Evolutionary conservation across 2,329 filamentous ascomycete genomes (phyloP).

Genomic region (Ascocoryne sarcoides): DNA sequence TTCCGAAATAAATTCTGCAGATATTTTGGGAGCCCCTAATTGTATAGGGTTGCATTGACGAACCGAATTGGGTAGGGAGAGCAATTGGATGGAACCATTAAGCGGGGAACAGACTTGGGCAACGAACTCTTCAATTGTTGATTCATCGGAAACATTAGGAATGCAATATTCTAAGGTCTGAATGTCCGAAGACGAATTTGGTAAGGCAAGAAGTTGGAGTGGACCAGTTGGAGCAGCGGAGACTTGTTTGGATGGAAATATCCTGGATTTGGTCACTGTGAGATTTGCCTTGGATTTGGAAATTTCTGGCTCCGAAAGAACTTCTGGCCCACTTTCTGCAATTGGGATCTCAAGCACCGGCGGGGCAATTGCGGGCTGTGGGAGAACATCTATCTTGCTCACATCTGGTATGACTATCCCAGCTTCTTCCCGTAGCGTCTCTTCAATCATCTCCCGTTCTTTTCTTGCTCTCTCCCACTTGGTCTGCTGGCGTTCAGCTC

Average conservation of each 20-base stretch:
- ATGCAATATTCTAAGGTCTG: not conserved
- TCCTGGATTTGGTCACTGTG: not conserved
- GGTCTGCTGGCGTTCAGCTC: constrained; percentile 71
- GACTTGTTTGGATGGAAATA: not conserved
- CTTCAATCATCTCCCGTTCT: constrained; percentile 75
- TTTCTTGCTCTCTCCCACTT: constrained; percentile 89
- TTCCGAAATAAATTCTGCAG: too few relatives aligned
- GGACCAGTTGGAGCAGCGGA: constrained; percentile 19
- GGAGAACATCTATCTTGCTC: not conserved
- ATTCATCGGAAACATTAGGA: not conserved
- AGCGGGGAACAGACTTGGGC: not conserved
- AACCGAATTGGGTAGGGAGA: not conserved
- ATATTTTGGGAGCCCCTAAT: too few relatives aligned
- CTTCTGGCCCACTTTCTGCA: not conserved
- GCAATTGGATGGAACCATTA: not conserved
- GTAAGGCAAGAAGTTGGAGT: constrained; percentile 42
- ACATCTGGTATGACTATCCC: constrained; percentile 3
- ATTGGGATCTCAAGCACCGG: not conserved
- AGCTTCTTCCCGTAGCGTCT: constrained; percentile 50
- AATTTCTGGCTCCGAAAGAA: too few relatives aligned
- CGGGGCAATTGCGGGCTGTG: not conserved
- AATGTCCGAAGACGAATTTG: constrained; percentile 33
- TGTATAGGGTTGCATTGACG: too few relatives aligned
- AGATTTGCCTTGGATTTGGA: too few relatives aligned
- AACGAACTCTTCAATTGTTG: not conserved